Evolutionary conservation across 2,329 filamentous ascomycete genomes (phyloP).

Genomic region (Pyricularia pennisetigena): DNA sequence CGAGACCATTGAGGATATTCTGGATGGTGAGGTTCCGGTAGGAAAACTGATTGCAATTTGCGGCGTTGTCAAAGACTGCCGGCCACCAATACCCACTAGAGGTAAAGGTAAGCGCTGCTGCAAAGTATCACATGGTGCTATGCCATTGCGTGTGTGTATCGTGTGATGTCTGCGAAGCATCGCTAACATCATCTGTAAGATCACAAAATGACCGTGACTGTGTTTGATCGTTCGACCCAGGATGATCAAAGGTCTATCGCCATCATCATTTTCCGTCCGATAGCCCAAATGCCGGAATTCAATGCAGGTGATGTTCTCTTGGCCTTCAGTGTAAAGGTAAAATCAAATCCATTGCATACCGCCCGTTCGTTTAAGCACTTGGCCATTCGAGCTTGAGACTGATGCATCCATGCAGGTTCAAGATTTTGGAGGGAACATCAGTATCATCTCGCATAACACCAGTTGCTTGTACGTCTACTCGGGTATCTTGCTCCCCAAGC

Average conservation of each 20-base stretch:
- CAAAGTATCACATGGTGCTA: neutral
- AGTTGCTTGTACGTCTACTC: conserved; percentile 37
- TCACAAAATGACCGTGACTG: conserved; percentile 47
- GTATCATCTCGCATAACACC: conserved; percentile 30
- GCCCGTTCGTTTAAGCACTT: conserved; percentile 15
- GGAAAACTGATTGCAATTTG: conserved; percentile 45
- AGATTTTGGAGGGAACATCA: conserved; percentile 20
- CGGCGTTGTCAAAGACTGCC: conserved; percentile 60
- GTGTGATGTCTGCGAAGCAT: neutral
- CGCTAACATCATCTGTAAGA: conserved; percentile 28
- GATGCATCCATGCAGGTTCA: conserved; percentile 27
- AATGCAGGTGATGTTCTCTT: conserved; percentile 54
- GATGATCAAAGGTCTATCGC: conserved; percentile 26
- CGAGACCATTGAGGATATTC: conserved; percentile 27
- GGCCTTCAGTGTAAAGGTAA: conserved; percentile 2
- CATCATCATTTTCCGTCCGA: conserved; percentile 52
- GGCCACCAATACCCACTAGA: conserved; percentile 38
- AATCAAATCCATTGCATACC: conserved; percentile 43
- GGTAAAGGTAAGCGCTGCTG: conserved; percentile 33
- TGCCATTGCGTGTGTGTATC: too few relatives aligned
- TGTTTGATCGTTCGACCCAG: conserved; percentile 50
- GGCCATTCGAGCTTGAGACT: neutral
- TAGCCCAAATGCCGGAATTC: conserved; percentile 36
- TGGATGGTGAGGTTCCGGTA: conserved; percentile 25
- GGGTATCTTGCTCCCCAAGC: conserved; percentile 26